Evolutionary conservation across 1,139 yeast species (phyloP), one percentile per base, ranked within the genome.

Genomic region (Debaryomyces coudertii): DNA sequence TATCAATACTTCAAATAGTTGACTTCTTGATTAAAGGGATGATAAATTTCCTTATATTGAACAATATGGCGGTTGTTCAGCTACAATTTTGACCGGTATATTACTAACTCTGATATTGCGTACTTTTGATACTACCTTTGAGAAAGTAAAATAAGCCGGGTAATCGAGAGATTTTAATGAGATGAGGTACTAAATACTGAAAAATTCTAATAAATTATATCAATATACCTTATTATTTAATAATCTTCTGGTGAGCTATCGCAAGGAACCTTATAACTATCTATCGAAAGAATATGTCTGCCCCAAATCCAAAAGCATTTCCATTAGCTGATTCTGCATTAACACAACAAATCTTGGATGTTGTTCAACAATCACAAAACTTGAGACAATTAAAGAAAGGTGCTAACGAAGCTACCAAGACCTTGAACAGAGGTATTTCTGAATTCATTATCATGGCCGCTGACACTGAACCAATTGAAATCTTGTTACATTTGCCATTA

Each of bases 401-500:
- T 74, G 99, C 99, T 58, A 93, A 95, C 73, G 99, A 93, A 79
- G 96, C 99, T 63, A 95, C 99, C 79, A 93, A 95, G 83, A 93
- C 99, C 63, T 84, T 93, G 77, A 93, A 95, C 87, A 90, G 99
- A 81, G 99, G 99, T 84, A 93, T 95, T 66, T 88, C 97, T 62
- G 99, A 93, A 79, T 93, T 95, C 82, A 92, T 95, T 75, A 90
- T 95, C 77, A 90, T 95, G 97, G 99, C 99, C 61, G 99, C 99
- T 62, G 99, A 95, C 71, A 90, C 99, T 62, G 97, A 93, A 75
- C 99, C 99, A 63, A 92, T 95, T 67, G 99, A 95, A 79, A 93
- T 95, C 72, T 86, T 95, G 69, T 85, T 95, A 72, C 99, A 95
- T 73, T 82, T 95, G 73, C 99, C 99, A 45, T 83, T 95, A 64